Evolutionary conservation across 2,329 filamentous ascomycete genomes (phyloP), one percentile per base, ranked within the genome.

Genomic region (Penicillium sp.): DNA sequence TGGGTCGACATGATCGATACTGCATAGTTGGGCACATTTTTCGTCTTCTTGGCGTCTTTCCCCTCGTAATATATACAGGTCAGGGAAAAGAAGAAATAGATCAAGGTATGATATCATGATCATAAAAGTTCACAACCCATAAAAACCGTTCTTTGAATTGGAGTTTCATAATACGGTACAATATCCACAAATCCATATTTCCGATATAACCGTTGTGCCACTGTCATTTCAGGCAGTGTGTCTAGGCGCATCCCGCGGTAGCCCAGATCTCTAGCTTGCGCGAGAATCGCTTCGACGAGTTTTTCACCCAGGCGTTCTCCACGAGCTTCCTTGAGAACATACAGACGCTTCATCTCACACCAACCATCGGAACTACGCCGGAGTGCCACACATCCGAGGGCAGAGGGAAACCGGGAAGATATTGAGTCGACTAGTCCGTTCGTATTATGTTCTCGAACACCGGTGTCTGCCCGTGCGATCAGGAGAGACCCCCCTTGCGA

Each of bases 271-370:
- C 66, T 75, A 23, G 83, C 84, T 35, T 73, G 70, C 6, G 68
- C 66, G 6, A 86, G 65, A 4, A 80, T 75, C 0, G 67, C 70
- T 45, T 77, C 69, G 5, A 83, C 76, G 19, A 87, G 70, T 3
- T 73, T 71, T 50, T 74, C 76, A 1, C 83, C 83, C 1, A 83
- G 66, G 0, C 83, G 82, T 13, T 75, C 62, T 2, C 83, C 81
- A 25, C 83, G 77, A 1, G 78, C 77, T 41, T 72, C 65, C 0
- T 81, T 80, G 2, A 71, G 59, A 9, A 84, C 77, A 62, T 83
- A 87, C 0, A 87, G 73, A 1, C 84, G 76, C 67, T 87, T 87
- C 73, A 86, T 81, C 67, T 87, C 84, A 63, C 79, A 81, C 62
- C 59, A 68, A 21, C 47, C 49, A 15, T 58, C 55, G 10, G 44